phyloP scores from a whole-genome alignment of 345 rosid genomes.

The Turnera subulata region DNA sequence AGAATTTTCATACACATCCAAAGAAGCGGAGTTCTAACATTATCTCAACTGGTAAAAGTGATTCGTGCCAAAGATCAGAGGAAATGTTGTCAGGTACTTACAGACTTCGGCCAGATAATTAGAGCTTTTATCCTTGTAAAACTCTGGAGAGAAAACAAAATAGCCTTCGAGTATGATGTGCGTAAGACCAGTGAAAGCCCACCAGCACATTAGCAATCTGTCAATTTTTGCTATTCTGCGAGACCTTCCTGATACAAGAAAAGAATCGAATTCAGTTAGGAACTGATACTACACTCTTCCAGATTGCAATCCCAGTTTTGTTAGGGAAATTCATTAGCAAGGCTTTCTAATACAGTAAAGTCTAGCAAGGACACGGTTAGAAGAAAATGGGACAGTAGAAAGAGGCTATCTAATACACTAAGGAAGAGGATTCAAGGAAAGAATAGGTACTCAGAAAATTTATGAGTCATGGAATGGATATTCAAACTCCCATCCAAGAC shows the following conservation, averaged over 20 bases:
- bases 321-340: background rate
- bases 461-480: too few species aligned
- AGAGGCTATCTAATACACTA: background rate
- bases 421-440: too few species aligned
- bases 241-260: conserved; percentile 35
- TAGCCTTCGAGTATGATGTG: conserved; percentile 83
- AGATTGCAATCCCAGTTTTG: background rate
- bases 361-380: background rate
- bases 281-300: background rate
- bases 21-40: background rate
- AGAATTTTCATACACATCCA: background rate
- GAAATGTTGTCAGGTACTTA: conserved; percentile 37
- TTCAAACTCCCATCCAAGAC: too few species aligned
- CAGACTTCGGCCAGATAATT: conserved; percentile 89
- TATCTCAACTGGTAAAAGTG: background rate
- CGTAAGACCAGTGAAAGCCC: conserved; percentile 93
- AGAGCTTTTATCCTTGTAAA: conserved; percentile 67
- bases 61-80: background rate
- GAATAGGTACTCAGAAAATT: too few species aligned
- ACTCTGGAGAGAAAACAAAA: conserved; percentile 85
- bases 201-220: conserved; percentile 90
- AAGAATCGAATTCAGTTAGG: background rate
- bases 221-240: conserved; percentile 42
- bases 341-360: background rate
- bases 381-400: background rate